Evolutionary conservation across 2,329 filamentous ascomycete genomes (phyloP), one percentile per base, ranked within the genome.

Genomic region (Blumeriella jaapii): DNA sequence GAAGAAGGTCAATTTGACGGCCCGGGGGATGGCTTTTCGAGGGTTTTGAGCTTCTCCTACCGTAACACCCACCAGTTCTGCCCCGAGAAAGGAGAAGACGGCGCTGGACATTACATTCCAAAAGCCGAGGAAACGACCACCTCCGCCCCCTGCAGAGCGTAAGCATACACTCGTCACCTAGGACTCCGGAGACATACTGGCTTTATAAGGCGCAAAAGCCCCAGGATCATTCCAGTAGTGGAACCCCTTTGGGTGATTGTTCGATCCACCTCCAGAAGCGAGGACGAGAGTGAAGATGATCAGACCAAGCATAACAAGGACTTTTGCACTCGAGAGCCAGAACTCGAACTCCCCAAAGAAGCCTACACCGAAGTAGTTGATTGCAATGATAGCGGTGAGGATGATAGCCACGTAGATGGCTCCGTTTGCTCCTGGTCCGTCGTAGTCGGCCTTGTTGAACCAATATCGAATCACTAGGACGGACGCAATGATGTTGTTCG

Each of bases 401-500:
- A 82, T 77, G 31, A 82, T 67, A 24, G 83, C 69, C 37, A 93
- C 86, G 61, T 76, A 91, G 9, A 89, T 80, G 32, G 81, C 83
- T 0, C 82, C 77, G 51, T 89, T 87, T 37, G 89, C 66, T 30
- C 35, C 41, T 10, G 43, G 39, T 9, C 45, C 42, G 18, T 44
- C 32, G 22, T 46, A 45, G 2, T 22, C 39, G 12, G 22, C 24
- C 28, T 60, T 63, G 0, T 80, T 69, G 8, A 83, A 61, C 84
- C 85, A 93, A 51, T 76, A 86, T 47, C 80, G 74, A 39, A 93
- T 80, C 38, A 89, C 80, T 23, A 93, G 60, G 4, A 82, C 73
- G n/a, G 71, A 74, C 17, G 84, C 84, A 1, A 83, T 91, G 24
- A 93, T 63, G 55, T 93, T 83, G 53, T 91, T 91, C 1, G 85